Evolutionary conservation across 2,329 filamentous ascomycete species (phyloP).

Genomic region (Aspergillus nomiae): DNA sequence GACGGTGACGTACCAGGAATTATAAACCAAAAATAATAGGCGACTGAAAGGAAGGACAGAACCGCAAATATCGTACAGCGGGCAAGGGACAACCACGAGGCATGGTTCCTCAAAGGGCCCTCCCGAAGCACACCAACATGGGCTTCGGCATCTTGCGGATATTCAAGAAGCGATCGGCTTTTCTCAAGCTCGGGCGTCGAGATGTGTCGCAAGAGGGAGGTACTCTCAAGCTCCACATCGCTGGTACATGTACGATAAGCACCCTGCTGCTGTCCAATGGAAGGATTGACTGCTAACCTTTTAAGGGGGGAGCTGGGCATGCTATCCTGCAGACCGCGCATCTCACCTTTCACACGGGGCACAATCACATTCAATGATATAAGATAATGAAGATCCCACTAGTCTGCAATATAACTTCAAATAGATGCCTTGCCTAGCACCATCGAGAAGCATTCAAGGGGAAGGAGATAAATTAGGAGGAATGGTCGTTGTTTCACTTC

Average conservation of each 20-base stretch:
- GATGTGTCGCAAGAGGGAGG: constrained; percentile 9
- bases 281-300: constrained; percentile 9
- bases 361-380: not conserved
- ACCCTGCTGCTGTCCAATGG: not conserved
- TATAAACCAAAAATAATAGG: constrained; percentile 14
- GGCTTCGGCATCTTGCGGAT: not conserved
- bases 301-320: constrained; percentile 12
- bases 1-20: constrained; percentile 9
- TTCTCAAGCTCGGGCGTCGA: constrained; percentile 12
- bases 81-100: constrained; percentile 9
- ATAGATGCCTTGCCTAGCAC: not conserved
- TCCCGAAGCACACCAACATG: not conserved
- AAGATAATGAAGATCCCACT: not conserved
- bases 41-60: constrained; percentile 9
- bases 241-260: constrained; percentile 2
- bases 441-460: not conserved
- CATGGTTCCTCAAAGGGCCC: not conserved
- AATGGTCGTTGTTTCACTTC: not conserved
- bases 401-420: not conserved
- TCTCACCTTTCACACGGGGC: constrained; percentile 4
- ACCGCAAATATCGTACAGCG: constrained; percentile 11
- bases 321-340: constrained; percentile 8
- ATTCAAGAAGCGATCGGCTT: not conserved
- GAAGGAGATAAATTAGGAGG: not conserved
- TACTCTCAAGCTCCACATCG: constrained; percentile 10